Percentiles rank a stretch among this genome's conserved stretches.
These are phyloP conservation scores for Kazachstania psychrophila DNA, from an alignment of 805 yeast genomes.

Conservation along the genomic window DNA sequence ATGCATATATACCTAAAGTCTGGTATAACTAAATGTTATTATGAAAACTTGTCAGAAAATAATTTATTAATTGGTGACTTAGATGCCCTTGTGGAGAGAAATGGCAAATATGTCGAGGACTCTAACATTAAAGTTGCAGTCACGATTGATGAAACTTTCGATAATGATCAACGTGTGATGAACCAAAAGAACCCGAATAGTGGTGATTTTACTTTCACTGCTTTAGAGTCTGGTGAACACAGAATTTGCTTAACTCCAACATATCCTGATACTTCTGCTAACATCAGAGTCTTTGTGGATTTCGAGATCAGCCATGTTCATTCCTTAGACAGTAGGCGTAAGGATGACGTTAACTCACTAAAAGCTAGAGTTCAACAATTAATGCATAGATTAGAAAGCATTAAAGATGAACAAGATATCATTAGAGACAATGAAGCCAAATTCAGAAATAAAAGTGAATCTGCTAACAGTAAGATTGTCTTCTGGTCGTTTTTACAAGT, in stretches of 20 bases:
- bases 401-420: slow-evolving; percentile 55
- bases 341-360: slow-evolving; percentile 43
- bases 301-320: slow-evolving; percentile 59
- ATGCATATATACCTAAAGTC: slow-evolving; percentile 74
- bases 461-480: slow-evolving; percentile 62
- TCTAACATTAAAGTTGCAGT: slow-evolving; percentile 44
- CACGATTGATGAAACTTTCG: slow-evolving; percentile 55
- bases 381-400: slow-evolving; percentile 46
- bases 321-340: slow-evolving; percentile 52
- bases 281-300: slow-evolving; percentile 66
- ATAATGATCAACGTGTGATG: slow-evolving; percentile 70
- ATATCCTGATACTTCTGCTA: slow-evolving; percentile 32
- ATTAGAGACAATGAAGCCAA: slow-evolving; percentile 60
- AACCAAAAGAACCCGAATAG: slow-evolving; percentile 50
- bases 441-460: slow-evolving; percentile 72
- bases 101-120: slow-evolving; percentile 43
- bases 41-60: slow-evolving; percentile 65
- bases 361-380: slow-evolving; percentile 48
- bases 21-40: slow-evolving; percentile 73
- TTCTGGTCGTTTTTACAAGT: slow-evolving; percentile 69
- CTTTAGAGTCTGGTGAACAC: slow-evolving; percentile 80
- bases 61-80: slow-evolving; percentile 76
- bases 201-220: slow-evolving; percentile 72
- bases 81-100: slow-evolving; percentile 49
- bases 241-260: slow-evolving; percentile 61